Conservation (phyloP, 176 grass and related monocot species). For the Oryza glumipatula region DNA sequence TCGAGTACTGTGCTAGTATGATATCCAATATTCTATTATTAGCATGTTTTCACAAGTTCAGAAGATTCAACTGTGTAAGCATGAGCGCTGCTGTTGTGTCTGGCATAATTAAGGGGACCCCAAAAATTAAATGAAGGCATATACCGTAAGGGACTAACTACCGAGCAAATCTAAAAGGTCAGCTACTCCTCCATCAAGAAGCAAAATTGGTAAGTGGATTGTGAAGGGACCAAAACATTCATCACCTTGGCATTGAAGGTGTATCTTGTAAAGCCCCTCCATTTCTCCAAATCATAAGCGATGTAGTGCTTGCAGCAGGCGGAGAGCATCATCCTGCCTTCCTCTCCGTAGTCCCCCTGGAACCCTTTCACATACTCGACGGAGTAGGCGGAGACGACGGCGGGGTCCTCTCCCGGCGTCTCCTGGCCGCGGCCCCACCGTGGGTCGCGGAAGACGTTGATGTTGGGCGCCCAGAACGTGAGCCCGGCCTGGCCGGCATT, state of each 20-base stretch:
- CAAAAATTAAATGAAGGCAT: neutral
- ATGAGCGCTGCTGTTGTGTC: neutral
- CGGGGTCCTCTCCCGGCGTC: conserved; percentile 89
- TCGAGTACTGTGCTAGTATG: neutral
- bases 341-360: conserved; percentile 60
- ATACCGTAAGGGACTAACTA: neutral
- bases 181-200: neutral
- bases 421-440: conserved; percentile 94
- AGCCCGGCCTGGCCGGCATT: conserved; percentile 84
- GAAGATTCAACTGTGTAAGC: neutral
- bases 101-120: neutral
- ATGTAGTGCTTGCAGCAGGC: conserved; percentile 94
- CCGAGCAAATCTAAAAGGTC: neutral
- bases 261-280: conserved; percentile 64
- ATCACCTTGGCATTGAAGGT: conserved; percentile 86
- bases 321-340: conserved; percentile 68
- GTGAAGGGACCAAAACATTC: neutral
- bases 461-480: conserved; percentile 96
- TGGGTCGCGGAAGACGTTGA: conserved; percentile 94
- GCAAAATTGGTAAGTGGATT: neutral
- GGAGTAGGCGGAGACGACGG: conserved; percentile 65
- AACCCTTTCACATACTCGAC: conserved; percentile 84
- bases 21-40: neutral
- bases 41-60: neutral
- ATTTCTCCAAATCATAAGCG: conserved; percentile 93